phyloP scores from a whole-genome alignment of 202 grass and related monocot genomes.

The Schoenoplectus triqueter region DNA sequence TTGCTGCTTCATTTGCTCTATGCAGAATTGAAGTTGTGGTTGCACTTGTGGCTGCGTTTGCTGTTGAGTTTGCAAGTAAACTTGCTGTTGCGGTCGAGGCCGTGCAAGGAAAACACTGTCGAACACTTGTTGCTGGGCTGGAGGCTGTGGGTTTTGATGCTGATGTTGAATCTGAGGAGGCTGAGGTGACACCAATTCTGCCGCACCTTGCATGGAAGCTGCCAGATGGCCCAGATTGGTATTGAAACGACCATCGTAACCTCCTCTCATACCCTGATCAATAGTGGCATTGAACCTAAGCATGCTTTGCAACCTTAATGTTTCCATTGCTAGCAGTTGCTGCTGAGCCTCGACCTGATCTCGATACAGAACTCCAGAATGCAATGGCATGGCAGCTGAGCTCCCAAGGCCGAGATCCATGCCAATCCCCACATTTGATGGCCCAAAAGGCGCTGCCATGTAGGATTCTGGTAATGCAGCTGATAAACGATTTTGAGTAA shows the following conservation, averaged over 20 bases:
- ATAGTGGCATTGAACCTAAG: slow-evolving; percentile 37
- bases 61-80: slow-evolving; percentile 43
- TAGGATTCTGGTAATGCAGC: slow-evolving; percentile 19
- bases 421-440: slow-evolving; percentile 23
- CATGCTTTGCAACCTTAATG: slow-evolving; percentile 51
- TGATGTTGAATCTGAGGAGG: slow-evolving; percentile 47
- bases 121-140: slow-evolving; percentile 41
- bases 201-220: not conserved
- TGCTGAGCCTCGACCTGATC: slow-evolving; percentile 47
- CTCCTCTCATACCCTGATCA: slow-evolving; percentile 21
- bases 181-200: slow-evolving; percentile 30
- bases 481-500: slow-evolving; percentile 22
- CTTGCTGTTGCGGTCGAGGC: slow-evolving; percentile 49
- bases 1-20: slow-evolving; percentile 16
- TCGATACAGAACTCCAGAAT: slow-evolving; percentile 45
- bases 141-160: slow-evolving; percentile 11
- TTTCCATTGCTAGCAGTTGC: slow-evolving; percentile 35
- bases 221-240: not conserved
- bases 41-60: slow-evolving; percentile 27
- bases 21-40: slow-evolving; percentile 25
- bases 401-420: slow-evolving; percentile 34
- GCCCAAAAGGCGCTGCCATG: slow-evolving; percentile 11
- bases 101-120: slow-evolving; percentile 49
- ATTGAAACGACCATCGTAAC: slow-evolving; percentile 5
- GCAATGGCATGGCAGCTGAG: not conserved